Conservation (phyloP, 2,329 filamentous ascomycete genomes). For the Knufia petricola region DNA sequence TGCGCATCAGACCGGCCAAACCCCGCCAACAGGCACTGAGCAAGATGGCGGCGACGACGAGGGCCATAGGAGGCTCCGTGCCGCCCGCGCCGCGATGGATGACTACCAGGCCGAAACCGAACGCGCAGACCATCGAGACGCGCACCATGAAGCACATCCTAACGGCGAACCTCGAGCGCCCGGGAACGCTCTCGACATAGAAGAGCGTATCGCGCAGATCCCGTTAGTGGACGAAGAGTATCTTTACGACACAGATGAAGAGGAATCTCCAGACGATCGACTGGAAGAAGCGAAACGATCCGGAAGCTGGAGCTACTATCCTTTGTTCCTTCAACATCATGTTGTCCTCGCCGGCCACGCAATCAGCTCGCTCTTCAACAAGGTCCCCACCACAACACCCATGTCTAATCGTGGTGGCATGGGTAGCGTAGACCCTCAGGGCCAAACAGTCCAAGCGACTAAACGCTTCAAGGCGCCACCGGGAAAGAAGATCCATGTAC, state of each 20-base stretch:
- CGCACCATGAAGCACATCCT: constrained; percentile 32
- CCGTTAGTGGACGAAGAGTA: constrained; percentile 49
- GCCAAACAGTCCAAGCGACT: constrained; percentile 33
- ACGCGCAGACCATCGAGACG: constrained; percentile 14
- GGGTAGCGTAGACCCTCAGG: constrained; percentile 33
- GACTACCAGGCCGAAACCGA: constrained; percentile 35
- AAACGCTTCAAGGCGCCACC: constrained; percentile 50
- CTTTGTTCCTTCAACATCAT: constrained; percentile 44
- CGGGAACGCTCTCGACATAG: constrained; percentile 56
- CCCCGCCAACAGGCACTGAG: constrained; percentile 24
- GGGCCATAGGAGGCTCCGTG: constrained; percentile 38
- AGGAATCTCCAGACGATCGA: constrained; percentile 47
- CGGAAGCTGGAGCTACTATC: constrained; percentile 63
- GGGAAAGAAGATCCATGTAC: constrained; percentile 72
- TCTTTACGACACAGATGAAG: constrained; percentile 82
- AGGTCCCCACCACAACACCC: constrained; percentile 46
- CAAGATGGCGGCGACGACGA: constrained; percentile 23
- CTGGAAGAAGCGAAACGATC: constrained; percentile 67
- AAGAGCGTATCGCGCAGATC: constrained; percentile 66
- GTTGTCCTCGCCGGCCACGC: constrained; percentile 40
- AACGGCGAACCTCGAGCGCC: constrained; percentile 21
- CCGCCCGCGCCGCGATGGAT: constrained; percentile 41
- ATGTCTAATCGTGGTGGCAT: constrained; percentile 29
- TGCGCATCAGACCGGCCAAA: constrained; percentile 20
- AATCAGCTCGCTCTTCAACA: constrained; percentile 38